Evolutionary conservation across 768 basidiomycete genomes (phyloP), one percentile per base, ranked within the genome.

Genomic region (Kwoniella dendrophila): DNA sequence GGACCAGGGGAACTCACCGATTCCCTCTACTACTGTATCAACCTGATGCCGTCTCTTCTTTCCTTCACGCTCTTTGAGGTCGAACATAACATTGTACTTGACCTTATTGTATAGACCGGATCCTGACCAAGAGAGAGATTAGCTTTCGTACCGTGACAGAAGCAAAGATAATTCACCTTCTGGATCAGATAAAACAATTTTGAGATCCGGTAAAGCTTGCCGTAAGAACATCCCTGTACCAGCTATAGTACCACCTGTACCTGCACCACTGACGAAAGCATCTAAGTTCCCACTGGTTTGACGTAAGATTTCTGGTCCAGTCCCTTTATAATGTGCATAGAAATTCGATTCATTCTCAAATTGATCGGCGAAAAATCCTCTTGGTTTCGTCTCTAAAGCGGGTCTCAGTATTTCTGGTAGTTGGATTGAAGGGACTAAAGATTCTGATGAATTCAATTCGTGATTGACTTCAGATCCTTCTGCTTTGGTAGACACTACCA

Each of bases 31-130:
- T 18, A 96, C 86, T 0, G 93, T 95, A 72, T 98, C 95, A 14
- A 97, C 92, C 78, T 81, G 68, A 66, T 75, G 70, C n/a, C 56
- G 40, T 70, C 96, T 80, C 72, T 90, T 92, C 8, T 88, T 95
- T 4, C 96, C 95, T 80, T 99, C 95, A 40, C 86, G 87, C 81
- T 99, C 95, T 66, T 85, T 90, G n/a, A 80, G 82, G 74, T 95
- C 90, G 73, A 88, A 99, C 93, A 99, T 91, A 6, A 97, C 96
- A 4, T 92, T 92, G 67, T 87, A 85, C 80, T 90, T 91, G 55
- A 96, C 85, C 88, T 95, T 96, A 80, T 97, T 97, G 79, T 88
- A 96, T 52, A 99, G 80, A 1, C 96, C 96, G 70, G 90, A 93
- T 8, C 95, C 75, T 70, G 49, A 16, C 3, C 52, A 22, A 18